Percentiles rank a stretch among this genome's conserved stretches.
Evolutionary conservation across 495 filamentous ascomycete genomes (phyloP).

Genomic region (Penicillium fimorum): DNA sequence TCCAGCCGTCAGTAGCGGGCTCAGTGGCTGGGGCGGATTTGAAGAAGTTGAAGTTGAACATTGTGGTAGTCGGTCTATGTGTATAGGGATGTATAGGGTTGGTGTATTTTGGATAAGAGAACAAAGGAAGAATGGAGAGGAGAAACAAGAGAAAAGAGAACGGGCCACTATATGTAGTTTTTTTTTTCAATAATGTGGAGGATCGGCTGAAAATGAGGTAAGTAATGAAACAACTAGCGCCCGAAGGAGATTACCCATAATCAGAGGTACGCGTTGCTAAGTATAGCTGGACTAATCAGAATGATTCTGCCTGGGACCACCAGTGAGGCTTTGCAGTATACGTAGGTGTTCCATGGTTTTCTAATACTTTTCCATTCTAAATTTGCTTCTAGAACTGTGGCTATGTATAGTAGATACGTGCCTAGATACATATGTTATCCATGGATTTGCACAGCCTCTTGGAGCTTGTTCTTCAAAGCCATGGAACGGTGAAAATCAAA

Average conservation of each 20-base stretch:
- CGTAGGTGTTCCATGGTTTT: neutral
- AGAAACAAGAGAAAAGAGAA: neutral
- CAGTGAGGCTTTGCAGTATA: constrained; percentile 7
- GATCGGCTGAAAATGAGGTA: constrained; percentile 19
- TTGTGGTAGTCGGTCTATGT: neutral
- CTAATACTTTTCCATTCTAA: neutral
- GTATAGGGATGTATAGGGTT: neutral
- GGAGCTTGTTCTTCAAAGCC: neutral
- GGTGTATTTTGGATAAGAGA: neutral
- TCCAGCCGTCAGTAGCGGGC: constrained; percentile 28
- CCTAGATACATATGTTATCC: neutral
- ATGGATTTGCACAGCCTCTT: neutral
- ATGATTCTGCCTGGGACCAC: constrained; percentile 25
- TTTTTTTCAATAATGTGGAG: constrained; percentile 16
- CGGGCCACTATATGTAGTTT: constrained; percentile 3
- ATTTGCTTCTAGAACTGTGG: neutral
- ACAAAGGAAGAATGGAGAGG: neutral
- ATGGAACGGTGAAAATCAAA: neutral
- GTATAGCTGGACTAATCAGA: constrained; percentile 19
- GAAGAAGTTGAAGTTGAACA: constrained; percentile 46
- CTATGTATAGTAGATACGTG: neutral
- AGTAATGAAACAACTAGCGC: constrained; percentile 8
- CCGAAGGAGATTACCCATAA: neutral
- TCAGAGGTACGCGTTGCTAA: constrained; percentile 8
- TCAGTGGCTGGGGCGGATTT: constrained; percentile 35